Evolutionary conservation across 306 rosid species (phyloP).

Genomic region (Quercus cerris): DNA sequence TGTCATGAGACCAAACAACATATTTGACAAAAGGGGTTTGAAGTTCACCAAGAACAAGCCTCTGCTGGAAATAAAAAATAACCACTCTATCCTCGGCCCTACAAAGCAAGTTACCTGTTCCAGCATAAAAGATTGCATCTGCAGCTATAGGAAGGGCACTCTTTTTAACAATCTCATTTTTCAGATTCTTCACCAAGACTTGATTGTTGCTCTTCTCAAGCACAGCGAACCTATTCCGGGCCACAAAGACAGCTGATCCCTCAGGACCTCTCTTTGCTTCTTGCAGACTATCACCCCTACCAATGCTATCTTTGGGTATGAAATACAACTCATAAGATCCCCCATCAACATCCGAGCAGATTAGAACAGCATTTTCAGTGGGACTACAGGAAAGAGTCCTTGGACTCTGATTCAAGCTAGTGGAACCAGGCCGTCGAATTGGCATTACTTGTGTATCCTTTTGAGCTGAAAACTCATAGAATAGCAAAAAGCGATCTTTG

Average conservation of each 20-base stretch:
- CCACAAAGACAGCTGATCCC: slow-evolving; percentile 90
- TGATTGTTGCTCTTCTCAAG: slow-evolving; percentile 80
- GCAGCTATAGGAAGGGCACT: slow-evolving; percentile 62
- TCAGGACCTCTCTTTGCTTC: slow-evolving; percentile 91
- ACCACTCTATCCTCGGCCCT: slow-evolving; percentile 81
- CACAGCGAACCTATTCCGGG: slow-evolving; percentile 90
- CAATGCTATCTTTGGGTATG: slow-evolving; percentile 71
- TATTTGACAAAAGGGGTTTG: slow-evolving; percentile 87
- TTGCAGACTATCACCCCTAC: slow-evolving; percentile 69
- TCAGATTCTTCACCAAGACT: slow-evolving; percentile 63
- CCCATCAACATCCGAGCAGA: slow-evolving; percentile 86
- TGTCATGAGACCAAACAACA: slow-evolving; percentile 82
- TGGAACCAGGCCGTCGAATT: slow-evolving; percentile 84
- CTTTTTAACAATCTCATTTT: slow-evolving; percentile 73
- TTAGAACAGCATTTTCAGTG: slow-evolving; percentile 79
- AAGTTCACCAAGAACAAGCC: slow-evolving; percentile 73
- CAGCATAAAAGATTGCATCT: slow-evolving; percentile 90
- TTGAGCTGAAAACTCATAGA: slow-evolving; percentile 74
- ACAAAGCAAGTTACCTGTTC: slow-evolving; percentile 79
- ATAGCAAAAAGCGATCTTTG: slow-evolving; percentile 83
- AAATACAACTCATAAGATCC: slow-evolving; percentile 87
- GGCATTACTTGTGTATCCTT: slow-evolving; percentile 78
- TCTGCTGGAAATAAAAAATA: slow-evolving; percentile 83
- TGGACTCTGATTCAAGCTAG: slow-evolving; percentile 75
- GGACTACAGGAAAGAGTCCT: slow-evolving; percentile 83